Evolutionary conservation across 148 eudicot genomes (phyloP).

Genomic region (Spergularia marina): DNA sequence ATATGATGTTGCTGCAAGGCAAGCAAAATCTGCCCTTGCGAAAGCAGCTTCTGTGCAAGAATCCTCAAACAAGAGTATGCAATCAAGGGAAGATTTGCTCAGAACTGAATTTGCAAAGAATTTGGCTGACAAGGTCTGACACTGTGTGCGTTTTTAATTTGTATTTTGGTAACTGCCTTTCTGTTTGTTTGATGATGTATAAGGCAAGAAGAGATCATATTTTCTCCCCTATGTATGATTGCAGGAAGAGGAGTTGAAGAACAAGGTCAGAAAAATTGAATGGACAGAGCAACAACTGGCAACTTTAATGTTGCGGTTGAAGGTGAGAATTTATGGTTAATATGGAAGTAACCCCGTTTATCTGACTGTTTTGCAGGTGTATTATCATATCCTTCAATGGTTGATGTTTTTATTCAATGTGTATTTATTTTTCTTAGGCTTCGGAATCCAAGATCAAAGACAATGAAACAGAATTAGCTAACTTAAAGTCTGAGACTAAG

Average conservation of each 20-base stretch:
- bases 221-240: slow-evolving; percentile 10
- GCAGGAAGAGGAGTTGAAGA: slow-evolving; percentile 82
- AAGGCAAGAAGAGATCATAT: slow-evolving; percentile 3
- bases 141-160: slow-evolving; percentile 1
- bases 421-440: slow-evolving; percentile 43
- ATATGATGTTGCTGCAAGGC: slow-evolving; percentile 69
- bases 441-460: slow-evolving; percentile 75
- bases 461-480: slow-evolving; percentile 53
- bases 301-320: slow-evolving; percentile 70
- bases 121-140: slow-evolving; percentile 67
- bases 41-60: slow-evolving; percentile 79
- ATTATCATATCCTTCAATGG: background rate
- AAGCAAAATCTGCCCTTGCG: slow-evolving; percentile 83
- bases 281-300: slow-evolving; percentile 71
- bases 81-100: slow-evolving; percentile 71
- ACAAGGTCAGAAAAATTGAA: slow-evolving; percentile 64
- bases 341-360: background rate
- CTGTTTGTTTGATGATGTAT: background rate
- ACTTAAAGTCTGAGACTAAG: slow-evolving; percentile 52
- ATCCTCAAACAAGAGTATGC: slow-evolving; percentile 65
- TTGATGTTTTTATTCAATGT: slow-evolving; percentile 13
- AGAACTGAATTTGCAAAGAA: slow-evolving; percentile 66
- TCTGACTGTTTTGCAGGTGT: background rate
- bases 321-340: slow-evolving; percentile 42
- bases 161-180: background rate